These are phyloP conservation scores for Elsinoe batatas DNA, from an alignment of 2,329 filamentous ascomycete genomes.

Conservation along the genomic window DNA sequence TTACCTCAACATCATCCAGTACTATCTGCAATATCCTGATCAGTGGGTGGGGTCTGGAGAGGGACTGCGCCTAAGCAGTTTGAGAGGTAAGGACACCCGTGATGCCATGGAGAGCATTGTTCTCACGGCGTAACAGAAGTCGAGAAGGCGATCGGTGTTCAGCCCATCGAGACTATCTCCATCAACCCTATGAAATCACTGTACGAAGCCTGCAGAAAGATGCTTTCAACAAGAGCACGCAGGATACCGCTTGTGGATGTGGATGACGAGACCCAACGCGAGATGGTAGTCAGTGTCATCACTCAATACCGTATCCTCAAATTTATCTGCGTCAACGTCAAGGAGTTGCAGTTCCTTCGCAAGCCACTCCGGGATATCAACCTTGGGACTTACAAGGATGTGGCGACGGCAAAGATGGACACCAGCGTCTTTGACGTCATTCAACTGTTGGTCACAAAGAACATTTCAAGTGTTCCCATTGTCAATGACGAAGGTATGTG, in stretches of 20 bases:
- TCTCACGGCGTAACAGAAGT: slow-evolving; percentile 54
- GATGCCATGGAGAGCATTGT: neutral
- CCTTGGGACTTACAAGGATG: slow-evolving; percentile 71
- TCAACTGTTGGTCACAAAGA: slow-evolving; percentile 81
- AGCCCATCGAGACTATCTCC: slow-evolving; percentile 89
- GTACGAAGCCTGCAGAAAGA: slow-evolving; percentile 88
- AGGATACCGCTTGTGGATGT: slow-evolving; percentile 88
- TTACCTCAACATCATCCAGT: slow-evolving; percentile 98
- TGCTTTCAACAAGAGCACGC: slow-evolving; percentile 86
- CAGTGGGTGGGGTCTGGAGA: slow-evolving; percentile 73
- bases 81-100: slow-evolving; percentile 57
- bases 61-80: slow-evolving; percentile 82
- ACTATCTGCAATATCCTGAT: slow-evolving; percentile 95
- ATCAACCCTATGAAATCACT: slow-evolving; percentile 82
- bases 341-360: slow-evolving; percentile 77
- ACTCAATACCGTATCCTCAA: slow-evolving; percentile 98
- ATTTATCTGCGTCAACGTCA: slow-evolving; percentile 92
- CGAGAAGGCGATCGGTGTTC: slow-evolving; percentile 83
- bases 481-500: slow-evolving; percentile 59
- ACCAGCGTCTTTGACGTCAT: slow-evolving; percentile 91
- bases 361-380: slow-evolving; percentile 78
- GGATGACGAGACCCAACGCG: slow-evolving; percentile 84
- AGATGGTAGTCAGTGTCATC: slow-evolving; percentile 92
- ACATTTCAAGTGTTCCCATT: slow-evolving; percentile 91
- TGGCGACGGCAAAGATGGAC: slow-evolving; percentile 78